Evolutionary conservation across 2,329 filamentous ascomycete genomes (phyloP).

Genomic region (Tolypocladium guangdongense): DNA sequence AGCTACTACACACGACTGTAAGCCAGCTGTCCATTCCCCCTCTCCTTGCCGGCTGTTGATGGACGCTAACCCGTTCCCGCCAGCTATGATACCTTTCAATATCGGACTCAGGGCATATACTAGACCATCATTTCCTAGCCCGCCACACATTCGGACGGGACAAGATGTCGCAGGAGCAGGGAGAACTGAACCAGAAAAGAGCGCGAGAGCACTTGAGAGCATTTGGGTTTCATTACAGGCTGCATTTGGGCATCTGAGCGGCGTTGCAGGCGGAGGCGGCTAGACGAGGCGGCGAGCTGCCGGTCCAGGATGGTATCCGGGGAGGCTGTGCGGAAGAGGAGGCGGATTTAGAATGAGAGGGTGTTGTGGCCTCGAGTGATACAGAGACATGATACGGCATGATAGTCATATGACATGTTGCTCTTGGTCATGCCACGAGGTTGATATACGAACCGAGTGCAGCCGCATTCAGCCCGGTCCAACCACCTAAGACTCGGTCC

Average conservation of each 20-base stretch:
- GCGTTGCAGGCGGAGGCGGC: background rate
- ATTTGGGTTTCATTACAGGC: background rate
- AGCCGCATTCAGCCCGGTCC: no score
- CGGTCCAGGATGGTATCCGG: background rate
- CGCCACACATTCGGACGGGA: background rate
- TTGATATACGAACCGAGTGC: background rate
- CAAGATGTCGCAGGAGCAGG: background rate
- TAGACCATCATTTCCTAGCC: constrained; percentile 24
- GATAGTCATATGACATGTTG: background rate
- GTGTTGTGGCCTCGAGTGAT: background rate
- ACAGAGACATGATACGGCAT: background rate
- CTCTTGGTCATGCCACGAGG: background rate
- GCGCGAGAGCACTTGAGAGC: background rate
- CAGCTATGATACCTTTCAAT: constrained; percentile 79
- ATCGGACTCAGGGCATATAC: constrained; percentile 80
- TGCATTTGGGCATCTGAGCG: background rate
- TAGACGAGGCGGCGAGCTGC: background rate
- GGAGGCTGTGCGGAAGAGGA: background rate
- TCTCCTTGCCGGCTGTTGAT: background rate
- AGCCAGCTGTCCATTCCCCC: constrained; percentile 22
- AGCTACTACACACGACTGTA: constrained; percentile 82
- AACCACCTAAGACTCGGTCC: background rate
- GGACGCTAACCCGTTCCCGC: constrained; percentile 1
- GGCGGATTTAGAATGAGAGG: background rate
- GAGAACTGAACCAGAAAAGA: background rate